phyloP scores from a whole-genome alignment of 495 filamentous ascomycete genomes.

The Symbiotaphrina buchneri region DNA sequence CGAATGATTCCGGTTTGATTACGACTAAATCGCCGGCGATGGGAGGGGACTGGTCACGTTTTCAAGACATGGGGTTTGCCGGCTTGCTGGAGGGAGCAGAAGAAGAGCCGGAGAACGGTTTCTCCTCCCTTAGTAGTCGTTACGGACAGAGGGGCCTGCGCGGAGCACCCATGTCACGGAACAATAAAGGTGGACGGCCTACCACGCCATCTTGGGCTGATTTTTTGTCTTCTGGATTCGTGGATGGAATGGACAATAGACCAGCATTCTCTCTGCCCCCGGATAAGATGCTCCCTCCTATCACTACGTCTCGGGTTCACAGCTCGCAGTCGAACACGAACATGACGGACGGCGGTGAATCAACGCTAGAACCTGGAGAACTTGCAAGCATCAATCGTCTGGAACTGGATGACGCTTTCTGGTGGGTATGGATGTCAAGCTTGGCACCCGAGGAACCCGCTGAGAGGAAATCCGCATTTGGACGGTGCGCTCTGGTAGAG shows the following conservation, averaged over 20 bases:
- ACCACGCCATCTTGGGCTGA: constrained; percentile 97
- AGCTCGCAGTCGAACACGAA: constrained; percentile 79
- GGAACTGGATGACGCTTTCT: constrained; percentile 87
- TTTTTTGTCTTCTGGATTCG: constrained; percentile 83
- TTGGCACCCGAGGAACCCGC: constrained; percentile 73
- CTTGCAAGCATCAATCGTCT: constrained; percentile 73
- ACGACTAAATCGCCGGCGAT: constrained; percentile 44
- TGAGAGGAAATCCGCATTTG: constrained; percentile 76
- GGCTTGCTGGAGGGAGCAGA: constrained; percentile 50
- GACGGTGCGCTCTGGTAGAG: constrained; percentile 79
- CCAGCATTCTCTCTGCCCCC: constrained; percentile 56
- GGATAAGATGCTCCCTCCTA: constrained; percentile 76
- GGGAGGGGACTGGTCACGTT: constrained; percentile 79
- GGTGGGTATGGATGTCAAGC: constrained; percentile 99
- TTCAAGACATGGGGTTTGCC: constrained; percentile 86
- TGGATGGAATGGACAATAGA: constrained; percentile 26
- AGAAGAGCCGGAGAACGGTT: constrained; percentile 42
- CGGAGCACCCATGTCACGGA: constrained; percentile 37
- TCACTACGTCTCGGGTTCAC: constrained; percentile 43
- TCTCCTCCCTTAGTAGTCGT: constrained; percentile 12
- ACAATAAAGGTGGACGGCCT: constrained; percentile 48
- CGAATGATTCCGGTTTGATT: constrained; percentile 58
- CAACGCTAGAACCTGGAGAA: constrained; percentile 69
- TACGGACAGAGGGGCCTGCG: constrained; percentile 18
- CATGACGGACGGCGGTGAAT: constrained; percentile 28